Conservation (phyloP, 2,329 filamentous ascomycete genomes). For the Rhynchosporium agropyri region DNA sequence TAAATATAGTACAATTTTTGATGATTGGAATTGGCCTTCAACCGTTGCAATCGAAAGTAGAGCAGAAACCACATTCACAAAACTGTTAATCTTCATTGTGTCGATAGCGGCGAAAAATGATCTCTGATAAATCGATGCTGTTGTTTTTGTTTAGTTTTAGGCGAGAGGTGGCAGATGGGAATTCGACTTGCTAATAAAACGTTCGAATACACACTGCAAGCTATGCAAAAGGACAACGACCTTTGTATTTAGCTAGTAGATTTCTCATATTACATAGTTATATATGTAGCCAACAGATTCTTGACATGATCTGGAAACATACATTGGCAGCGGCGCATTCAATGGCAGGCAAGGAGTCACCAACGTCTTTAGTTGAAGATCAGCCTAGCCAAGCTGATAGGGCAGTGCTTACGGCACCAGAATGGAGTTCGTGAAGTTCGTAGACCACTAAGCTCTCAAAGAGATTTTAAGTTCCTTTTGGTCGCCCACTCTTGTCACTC, state of each 20-base stretch:
- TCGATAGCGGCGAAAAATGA: not conserved
- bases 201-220: no score
- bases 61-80: not conserved
- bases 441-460: not conserved
- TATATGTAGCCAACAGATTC: no score
- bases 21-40: not conserved
- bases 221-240: no score
- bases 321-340: not conserved
- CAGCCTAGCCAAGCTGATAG: not conserved
- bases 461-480: not conserved
- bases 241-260: no score
- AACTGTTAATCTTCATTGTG: not conserved
- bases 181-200: no score
- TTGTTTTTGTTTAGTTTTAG: not conserved
- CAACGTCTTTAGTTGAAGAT: not conserved
- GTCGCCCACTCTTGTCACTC: not conserved
- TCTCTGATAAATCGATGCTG: not conserved
- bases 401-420: not conserved
- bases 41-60: not conserved
- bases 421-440: not conserved
- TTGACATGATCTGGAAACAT: not conserved
- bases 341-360: not conserved
- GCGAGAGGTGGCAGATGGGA: not conserved
- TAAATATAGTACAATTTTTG: not conserved
- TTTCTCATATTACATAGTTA: no score